Conservation (phyloP, 352 stramenopile genomes). For the Globisporangium recalcitrans region DNA sequence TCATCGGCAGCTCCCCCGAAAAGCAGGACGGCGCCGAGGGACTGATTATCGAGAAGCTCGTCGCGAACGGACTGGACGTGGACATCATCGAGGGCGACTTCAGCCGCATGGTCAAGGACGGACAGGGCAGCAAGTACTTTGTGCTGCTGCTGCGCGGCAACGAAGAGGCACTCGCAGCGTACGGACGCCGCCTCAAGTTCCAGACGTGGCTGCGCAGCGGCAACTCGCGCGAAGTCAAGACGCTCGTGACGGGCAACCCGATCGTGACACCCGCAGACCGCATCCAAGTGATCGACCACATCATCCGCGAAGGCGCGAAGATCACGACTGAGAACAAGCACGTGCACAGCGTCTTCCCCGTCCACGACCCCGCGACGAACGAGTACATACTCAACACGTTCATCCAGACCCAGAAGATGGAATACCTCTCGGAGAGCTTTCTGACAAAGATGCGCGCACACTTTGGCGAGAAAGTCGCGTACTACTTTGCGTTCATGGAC, state of each 20-base stretch:
- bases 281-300: slow-evolving; percentile 81
- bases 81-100: slow-evolving; percentile 73
- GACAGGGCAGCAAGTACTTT: slow-evolving; percentile 55
- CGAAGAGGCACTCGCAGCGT: slow-evolving; percentile 50
- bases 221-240: slow-evolving; percentile 68
- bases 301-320: slow-evolving; percentile 66
- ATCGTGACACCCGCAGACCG: slow-evolving; percentile 70
- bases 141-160: slow-evolving; percentile 68
- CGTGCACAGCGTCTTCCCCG: slow-evolving; percentile 71
- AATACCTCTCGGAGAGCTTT: slow-evolving; percentile 57
- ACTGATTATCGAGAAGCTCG: slow-evolving; percentile 52
- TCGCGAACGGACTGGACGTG: slow-evolving; percentile 59
- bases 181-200: slow-evolving; percentile 58
- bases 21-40: slow-evolving; percentile 36
- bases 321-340: slow-evolving; percentile 48
- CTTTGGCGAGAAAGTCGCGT: slow-evolving; percentile 83
- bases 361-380: slow-evolving; percentile 70
- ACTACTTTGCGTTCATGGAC: slow-evolving; percentile 85
- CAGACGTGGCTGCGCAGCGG: slow-evolving; percentile 75
- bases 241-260: slow-evolving; percentile 44
- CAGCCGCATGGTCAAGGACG: slow-evolving; percentile 27
- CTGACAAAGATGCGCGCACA: slow-evolving; percentile 59
- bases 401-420: slow-evolving; percentile 60
- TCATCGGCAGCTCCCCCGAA: slow-evolving; percentile 15
- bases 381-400: slow-evolving; percentile 70